Base-by-base conservation (phyloP, 805 yeast species). In the Pichia gijzeniarum region DNA sequence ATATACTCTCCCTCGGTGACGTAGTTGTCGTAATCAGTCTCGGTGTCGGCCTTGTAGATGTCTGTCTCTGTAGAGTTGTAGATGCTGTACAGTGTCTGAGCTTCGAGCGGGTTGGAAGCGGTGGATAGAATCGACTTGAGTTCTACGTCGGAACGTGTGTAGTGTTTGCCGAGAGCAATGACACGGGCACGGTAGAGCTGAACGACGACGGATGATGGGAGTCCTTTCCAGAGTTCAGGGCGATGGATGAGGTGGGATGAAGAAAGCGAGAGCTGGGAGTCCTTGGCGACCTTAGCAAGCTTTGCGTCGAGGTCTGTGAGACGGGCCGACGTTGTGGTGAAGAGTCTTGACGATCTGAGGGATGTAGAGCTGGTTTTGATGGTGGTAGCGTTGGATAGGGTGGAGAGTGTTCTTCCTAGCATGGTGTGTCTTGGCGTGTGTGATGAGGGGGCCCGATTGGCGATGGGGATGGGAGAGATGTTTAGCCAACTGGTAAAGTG, bases 211-310 rank as follows among this genome's bases (percentile, higher is more conserved):
- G 79, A 77, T 14, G 85, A 74, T 13, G 86, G 82, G 47, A 82
- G 69, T 0, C 82, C 85, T 42, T 70, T 68, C 95, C 95, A 85
- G 43, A 75, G 72, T 45, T 76, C 77, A 3, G 95, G 95, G 45
- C 75, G 74, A 49, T 79, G 66, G 53, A 75, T 76, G 22, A 58
- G 41, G 14, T 48, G 49, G 14, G 43, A 40, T 3, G 49, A 47
- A 6, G 55, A 40, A 12, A 48, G 27, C 25, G 48, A 43, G 9
- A 49, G 21, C 27, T 45, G 22, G 6, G 45, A 36, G 28, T 55
- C 50, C 8, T 45, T 38, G 21, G 48, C 45, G 2, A 52, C 41
- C 28, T 47, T 22, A 14, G 42, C 33, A 9, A 61, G 40, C 36
- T 47, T 28, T 22, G 37, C 21, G 25, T 56, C 52, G n/a, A 57